Base-by-base conservation (phyloP, 2,329 filamentous ascomycete genomes). In the Ophiostoma sp. region DNA sequence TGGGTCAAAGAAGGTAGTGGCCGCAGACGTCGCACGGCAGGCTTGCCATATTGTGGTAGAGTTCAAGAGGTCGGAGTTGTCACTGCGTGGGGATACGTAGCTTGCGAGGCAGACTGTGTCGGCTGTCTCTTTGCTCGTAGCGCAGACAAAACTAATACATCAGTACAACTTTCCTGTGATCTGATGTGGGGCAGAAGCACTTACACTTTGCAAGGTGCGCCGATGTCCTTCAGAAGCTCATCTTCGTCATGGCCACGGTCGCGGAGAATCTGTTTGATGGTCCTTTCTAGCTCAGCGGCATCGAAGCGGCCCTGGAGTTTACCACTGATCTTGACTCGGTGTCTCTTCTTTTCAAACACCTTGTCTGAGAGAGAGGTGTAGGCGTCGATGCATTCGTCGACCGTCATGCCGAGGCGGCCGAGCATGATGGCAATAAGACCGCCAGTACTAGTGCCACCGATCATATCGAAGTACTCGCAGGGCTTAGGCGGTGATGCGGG, bases 141-240 rank as follows among this genome's bases (percentile, higher is more conserved):
- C 71, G 66, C 72, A 74, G 68, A 74, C 73, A 64, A 74, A 74
- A 18, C 72, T 74, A 66, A 2, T 62, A 45, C 41, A 60, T 44
- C 45, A 42, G 45, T 18, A 52, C 47, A 14, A 14, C 11, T 18
- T 4, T 16, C 47, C 6, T 8, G 5, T 12, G 47, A 3, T 16
- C 14, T 16, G n/a, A 6, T 14, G 47, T 16, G n/a, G 6, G 12
- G 8, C 1, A 14, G 5, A 52, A 41, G 67, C 42, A 72, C 68
- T 62, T 70, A 74, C 71, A 73, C 71, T 67, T 74, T 74, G 67
- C 72, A 74, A 62, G 67, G 16, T 16, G 42, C 12, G 42, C 42
- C 40, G 27, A 69, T 62, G 47, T 74, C 71, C 67, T 71, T 72
- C 36, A 75, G 67, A 40, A 73, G 67, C 47, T 67, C 67, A 49